Evolutionary conservation across 192 early-diverging fungal genomes (phyloP), one percentile per base, ranked within the genome.

Genomic region (Podochytrium sp.): DNA sequence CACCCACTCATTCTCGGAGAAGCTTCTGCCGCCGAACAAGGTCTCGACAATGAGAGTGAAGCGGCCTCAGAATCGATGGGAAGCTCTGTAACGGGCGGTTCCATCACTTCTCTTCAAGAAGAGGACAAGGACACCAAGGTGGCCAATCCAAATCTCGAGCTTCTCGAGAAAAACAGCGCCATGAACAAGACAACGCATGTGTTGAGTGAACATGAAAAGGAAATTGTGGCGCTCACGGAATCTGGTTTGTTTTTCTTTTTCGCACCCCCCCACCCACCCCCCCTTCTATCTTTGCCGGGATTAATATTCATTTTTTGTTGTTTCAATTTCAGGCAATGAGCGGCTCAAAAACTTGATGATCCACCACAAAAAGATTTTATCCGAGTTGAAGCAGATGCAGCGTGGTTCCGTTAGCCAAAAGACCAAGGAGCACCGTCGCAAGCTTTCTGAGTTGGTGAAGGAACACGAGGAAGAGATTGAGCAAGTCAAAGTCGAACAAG

Each of bases 391-490:
- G 30, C n/a, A 43, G n/a, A 65, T 47, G 20, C 75, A 76, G 27
- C 33, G 58, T 7, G 33, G 6, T 2, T n/a, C 32, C 42, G 18
- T 62, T 10, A 25, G 40, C 33, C 12, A 32, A 29, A 75, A 68
- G 38, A 34, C 35, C 0, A 66, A 65, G 29, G 74, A 70, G 51
- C 66, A 69, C n/a, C 57, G 60, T 43, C 65, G 75, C 39, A 76
- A 76, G 55, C 33, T 76, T 16, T 20, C 65, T 2, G 75, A 76
- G 20, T 23, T 76, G 1, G 39, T 66, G 5, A 75, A 75, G 33
- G 67, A 76, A 5, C 75, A 76, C 41, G 66, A 76, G 59, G 75
- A 76, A 42, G 75, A 76, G 35, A 76, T 76, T 51, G 51, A 62
- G 39, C 66, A 61, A 29, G 32, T 70, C 43, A 76, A 76, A 49